Base-by-base conservation (phyloP, 257 asterid genomes). In the Thymus mandschuricus region DNA sequence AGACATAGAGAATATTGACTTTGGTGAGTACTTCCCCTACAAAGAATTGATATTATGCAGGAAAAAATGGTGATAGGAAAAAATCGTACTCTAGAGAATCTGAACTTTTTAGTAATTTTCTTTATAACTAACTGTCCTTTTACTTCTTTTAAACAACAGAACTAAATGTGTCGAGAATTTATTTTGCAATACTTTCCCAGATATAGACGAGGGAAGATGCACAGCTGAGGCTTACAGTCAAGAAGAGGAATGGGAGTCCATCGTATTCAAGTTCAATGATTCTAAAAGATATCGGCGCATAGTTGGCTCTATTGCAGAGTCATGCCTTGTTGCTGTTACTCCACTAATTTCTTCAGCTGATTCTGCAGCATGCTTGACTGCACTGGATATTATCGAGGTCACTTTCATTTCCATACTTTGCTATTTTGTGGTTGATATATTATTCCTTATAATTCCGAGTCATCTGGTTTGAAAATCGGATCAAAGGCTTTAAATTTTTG, bases 221-320 rank as follows among this genome's bases (percentile, higher is more conserved):
- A 54, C 76, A 54, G 71, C 52, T 74, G 79, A 74, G 55, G 75
- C 64, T 27, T 75, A 81, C 63, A 55, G 50, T 61, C 83, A 76
- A 80, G 82, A 85, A 69, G 83, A 86, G 64, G 83, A 83, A 78
- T 92, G 91, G 95, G 97, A 95, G 76, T 79, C 91, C 43, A 64
- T 86, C 54, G 12, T 91, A 74, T 86, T 87, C 80, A 83, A 83
- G 73, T 86, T 95, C 79, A 92, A 81, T 46, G 90, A 89, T 72
- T 89, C 87, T 64, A 83, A 83, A 87, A 81, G 98, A 79, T 88
- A 84, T 66, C 78, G 98, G 66, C 71, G 85, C 71, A 86, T 85
- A 60, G 92, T 95, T 83, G 99, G 98, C 78, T 88, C 98, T 55
- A 83, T 95, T 60, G 91, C 86, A 2, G 87, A 91, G 64, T 92